Evolutionary conservation across 192 early-diverging fungal genomes (phyloP), one percentile per base, ranked within the genome.

Genomic region (Spizellomyces punctatus): DNA sequence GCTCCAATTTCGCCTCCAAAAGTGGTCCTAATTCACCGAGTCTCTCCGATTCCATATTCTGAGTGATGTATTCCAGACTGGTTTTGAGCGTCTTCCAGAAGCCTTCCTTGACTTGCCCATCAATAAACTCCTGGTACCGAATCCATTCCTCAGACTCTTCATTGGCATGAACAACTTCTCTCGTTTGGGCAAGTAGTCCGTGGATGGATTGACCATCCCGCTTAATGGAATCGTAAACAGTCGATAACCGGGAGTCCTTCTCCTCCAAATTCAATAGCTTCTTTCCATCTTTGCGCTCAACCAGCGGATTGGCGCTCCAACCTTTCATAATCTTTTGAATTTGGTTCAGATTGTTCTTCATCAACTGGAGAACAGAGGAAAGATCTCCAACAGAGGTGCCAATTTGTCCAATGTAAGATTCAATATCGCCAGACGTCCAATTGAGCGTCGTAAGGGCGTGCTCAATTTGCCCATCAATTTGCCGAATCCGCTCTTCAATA

Each of bases 241-340:
- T 75, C 22, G 75, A 72, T 21, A 89, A 69, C 64, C 85, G 86
- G 0, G 84, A 58, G 16, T 89, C 86, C 65, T 87, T 87, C 73
- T 89, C 88, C 73, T 89, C 88, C 22, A 89, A 43, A 52, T 89
- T 88, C 14, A 89, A 74, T 8, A 87, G 74, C 64, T 89, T 89
- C 63, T 87, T 87, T 16, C 81, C 79, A 61, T 89, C 87, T 65
- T 89, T 89, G 5, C 87, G 77, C 58, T 89, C 85, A 46, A 89
- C 77, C 16, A 89, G 64, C 16, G 87, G 87, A 41, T 54, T 66
- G 14, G 80, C 83, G 21, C 69, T 79, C 87, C 87, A 89, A 43
- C 62, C 75, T 67, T 88, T 88, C 80, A 89, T 84, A 57, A 85
- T 86, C 68, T 89, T 89, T 57, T 82, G 79, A 42, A 89, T 87